Percentiles rank a stretch among this genome's conserved stretches.
These are phyloP conservation scores for Cucurbita ficifolia DNA, from an alignment of 306 rosid species.

Conservation along the genomic window DNA sequence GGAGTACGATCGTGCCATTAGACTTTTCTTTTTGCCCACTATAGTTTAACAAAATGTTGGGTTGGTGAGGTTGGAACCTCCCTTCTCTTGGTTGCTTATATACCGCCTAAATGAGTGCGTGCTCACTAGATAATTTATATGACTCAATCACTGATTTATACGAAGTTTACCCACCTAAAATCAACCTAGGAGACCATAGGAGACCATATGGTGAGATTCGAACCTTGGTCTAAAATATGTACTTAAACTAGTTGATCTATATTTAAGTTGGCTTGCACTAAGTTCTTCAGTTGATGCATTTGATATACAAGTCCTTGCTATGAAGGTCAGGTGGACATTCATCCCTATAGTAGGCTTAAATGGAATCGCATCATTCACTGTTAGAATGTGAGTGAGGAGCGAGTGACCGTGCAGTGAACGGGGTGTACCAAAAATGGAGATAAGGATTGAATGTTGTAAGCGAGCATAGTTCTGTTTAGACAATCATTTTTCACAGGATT, in stretches of 20 bases:
- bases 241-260: no score
- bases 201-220: not conserved
- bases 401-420: not conserved
- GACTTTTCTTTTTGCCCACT: not conserved
- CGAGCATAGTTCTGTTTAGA: no score
- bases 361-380: not conserved
- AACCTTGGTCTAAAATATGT: not conserved
- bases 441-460: no score
- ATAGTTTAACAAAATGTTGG: not conserved
- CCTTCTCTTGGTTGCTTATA: no score
- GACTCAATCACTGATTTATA: not conserved
- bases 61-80: not conserved
- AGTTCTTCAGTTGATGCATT: no score
- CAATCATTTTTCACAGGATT: no score
- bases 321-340: not conserved
- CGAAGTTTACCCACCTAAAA: not conserved
- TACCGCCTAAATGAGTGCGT: not conserved
- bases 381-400: not conserved
- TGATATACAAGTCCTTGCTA: not conserved
- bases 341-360: not conserved
- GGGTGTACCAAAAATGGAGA: no score
- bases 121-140: not conserved
- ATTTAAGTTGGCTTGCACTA: not conserved
- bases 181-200: not conserved
- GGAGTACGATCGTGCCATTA: not conserved